Base-by-base conservation (phyloP, 1,284 basidiomycete genomes). In the Stygiomarasmius scandens region DNA sequence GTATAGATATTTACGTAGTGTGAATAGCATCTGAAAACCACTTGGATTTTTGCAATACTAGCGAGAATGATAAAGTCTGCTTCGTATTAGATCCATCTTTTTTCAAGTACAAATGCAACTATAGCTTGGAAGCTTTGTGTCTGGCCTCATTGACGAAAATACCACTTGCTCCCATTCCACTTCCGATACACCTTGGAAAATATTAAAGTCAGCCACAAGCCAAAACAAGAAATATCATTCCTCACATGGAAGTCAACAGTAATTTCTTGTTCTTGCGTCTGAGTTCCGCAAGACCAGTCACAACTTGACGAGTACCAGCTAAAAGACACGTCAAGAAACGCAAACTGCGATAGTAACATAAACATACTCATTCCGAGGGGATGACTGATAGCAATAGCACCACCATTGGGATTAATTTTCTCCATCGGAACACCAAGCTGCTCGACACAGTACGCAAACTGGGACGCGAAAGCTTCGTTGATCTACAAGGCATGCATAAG, bases 321-420 rank as follows among this genome's bases (percentile, higher is more conserved):
- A 62, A 58, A 54, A 49, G 5, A 20, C 49, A 52, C 41, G 52
- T 19, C 53, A 59, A 12, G 52, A n/a, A 48, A 36, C 8, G 58
- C 38, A 52, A 25, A 14, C 54, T 63, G 23, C 64, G 52, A 34
- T 32, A 10, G 32, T 47, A 57, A 19, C 34, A 11, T 25, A 5
- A n/a, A 79, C 86, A 61, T 69, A 92, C 90, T 92, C 87, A 92
- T 90, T 64, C 88, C 90, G 12, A 92, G 74, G 16, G 90, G 90
- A 70, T 92, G 90, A 3, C 85, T 84, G 32, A 96, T 78, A 14
- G 95, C 91, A 63, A 95, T 95, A 0, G 94, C 89, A 12, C 96
- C 93, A 20, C 95, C 95, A 64, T 93, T 93, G 14, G 92, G 90
- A 69, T 96, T 95, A 64, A 95, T 90, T 73, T 89, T 95, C 59